A percentile compares a stretch with the other conserved stretches of the same genome.
Conservation (phyloP, 371 early-diverging fungal species). For the Nematocida parisii region DNA sequence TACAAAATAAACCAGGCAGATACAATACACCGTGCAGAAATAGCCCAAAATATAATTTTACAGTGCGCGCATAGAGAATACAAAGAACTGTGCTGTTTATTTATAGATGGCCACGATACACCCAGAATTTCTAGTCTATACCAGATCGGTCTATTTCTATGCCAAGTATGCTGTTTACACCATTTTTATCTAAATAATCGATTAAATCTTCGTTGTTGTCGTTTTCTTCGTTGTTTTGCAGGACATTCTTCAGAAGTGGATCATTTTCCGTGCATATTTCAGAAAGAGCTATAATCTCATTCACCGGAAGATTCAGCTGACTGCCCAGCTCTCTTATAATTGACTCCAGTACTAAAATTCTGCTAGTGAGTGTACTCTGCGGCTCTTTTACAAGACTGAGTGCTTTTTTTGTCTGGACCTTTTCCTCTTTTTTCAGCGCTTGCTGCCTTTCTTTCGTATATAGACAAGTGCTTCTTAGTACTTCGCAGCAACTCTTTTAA, state of each 20-base stretch:
- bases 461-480: background rate
- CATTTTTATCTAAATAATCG: conserved; percentile 47
- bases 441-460: background rate
- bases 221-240: conserved; percentile 5
- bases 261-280: conserved; percentile 44
- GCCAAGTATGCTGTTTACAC: conserved; percentile 44
- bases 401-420: background rate
- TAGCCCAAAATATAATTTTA: too few species aligned
- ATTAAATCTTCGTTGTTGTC: conserved; percentile 26
- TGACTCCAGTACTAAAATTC: conserved; percentile 38
- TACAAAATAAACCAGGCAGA: background rate
- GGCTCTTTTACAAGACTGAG: conserved; percentile 3
- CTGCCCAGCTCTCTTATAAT: conserved; percentile 23
- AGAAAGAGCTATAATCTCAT: conserved; percentile 25
- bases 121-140: background rate
- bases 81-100: too few species aligned
- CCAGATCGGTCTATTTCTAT: conserved; percentile 20
- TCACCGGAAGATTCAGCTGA: conserved; percentile 9
- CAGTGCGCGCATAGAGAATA: too few species aligned
- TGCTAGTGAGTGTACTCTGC: background rate
- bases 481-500: background rate
- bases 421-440: conserved; percentile 1
- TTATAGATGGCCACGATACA: too few species aligned
- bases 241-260: conserved; percentile 2
- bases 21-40: background rate